phyloP scores from a whole-genome alignment of 2,329 filamentous ascomycete species.

The Arthrobotrys musiformis region DNA sequence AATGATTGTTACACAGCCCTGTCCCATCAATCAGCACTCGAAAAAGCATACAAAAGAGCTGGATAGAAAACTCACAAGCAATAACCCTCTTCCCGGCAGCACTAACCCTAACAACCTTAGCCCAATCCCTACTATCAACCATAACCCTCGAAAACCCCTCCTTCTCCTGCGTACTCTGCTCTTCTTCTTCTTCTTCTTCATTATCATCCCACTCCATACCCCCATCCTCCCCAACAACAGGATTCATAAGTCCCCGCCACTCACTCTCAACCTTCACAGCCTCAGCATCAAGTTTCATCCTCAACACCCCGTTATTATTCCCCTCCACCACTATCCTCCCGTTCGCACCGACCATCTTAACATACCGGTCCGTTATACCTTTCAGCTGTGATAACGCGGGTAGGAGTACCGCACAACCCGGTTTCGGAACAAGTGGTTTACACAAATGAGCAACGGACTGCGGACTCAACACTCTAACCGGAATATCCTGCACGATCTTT shows the following conservation, averaged over 20 bases:
- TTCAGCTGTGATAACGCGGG: conserved; percentile 89
- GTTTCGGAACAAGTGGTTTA: conserved; percentile 88
- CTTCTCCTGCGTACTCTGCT: conserved; percentile 65
- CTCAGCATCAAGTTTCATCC: conserved; percentile 82
- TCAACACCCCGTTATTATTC: conserved; percentile 91
- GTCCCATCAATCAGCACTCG: conserved; percentile 3
- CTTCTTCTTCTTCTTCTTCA: conserved; percentile 76
- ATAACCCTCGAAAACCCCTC: conserved; percentile 88
- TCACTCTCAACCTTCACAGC: conserved; percentile 83
- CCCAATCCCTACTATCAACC: conserved; percentile 95
- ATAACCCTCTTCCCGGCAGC: conserved; percentile 89
- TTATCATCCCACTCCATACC: conserved; percentile 74
- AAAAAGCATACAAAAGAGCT: not conserved
- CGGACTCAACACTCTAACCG: conserved; percentile 87
- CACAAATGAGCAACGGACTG: conserved; percentile 90
- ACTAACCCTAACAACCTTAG: conserved; percentile 89
- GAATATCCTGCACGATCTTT: conserved; percentile 91
- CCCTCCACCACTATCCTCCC: conserved; percentile 86
- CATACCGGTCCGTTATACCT: conserved; percentile 85
- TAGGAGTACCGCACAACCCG: conserved; percentile 92
- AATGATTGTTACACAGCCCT: conserved; percentile 80
- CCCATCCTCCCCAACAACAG: conserved; percentile 78
- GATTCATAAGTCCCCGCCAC: conserved; percentile 88
- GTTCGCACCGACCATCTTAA: conserved; percentile 79
- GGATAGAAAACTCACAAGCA: conserved; percentile 72